Evolutionary conservation across 2,329 filamentous ascomycete species (phyloP), one percentile per base, ranked within the genome.

Genomic region (Pseudogymnoascus sp.): DNA sequence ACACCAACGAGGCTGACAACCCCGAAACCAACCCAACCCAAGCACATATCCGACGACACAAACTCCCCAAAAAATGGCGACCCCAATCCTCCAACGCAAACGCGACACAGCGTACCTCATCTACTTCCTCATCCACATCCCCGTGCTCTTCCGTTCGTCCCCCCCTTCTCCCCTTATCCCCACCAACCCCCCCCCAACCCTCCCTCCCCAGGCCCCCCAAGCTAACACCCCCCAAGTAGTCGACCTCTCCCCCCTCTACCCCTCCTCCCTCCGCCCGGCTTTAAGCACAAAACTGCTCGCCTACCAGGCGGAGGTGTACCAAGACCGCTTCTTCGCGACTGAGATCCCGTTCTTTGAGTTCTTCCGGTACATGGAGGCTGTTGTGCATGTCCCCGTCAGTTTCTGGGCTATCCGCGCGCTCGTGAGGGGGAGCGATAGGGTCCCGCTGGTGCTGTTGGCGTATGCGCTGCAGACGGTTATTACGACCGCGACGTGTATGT

Each of bases 311-410:
- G 71, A 75, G 1, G 87, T 79, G 1, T 88, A 87, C 72, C 77
- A 79, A 13, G 87, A 89, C 70, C 82, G 80, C 62, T 87, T 87
- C 77, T 88, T 89, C 75, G 77, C 79, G 35, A 1, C 85, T 85
- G 40, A 60, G 3, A 60, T 60, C 31, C 72, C 77, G 3, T 89
- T 83, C 81, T 89, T 89, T 71, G 75, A 74, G 10, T 67, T 77
- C 13, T 86, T 83, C 70, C 78, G 80, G 26, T 81, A 78, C 71
- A 80, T 87, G 70, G 87, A 89, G 71, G 70, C 83, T 1, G 64
- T 84, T 17, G 86, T 83, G 69, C 86, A 89, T 72, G 72, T 85
- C 0, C 87, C 87, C 0, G 69, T 87, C 17, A 84, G 81, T 53
- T 62, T 85, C 13, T 88, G 83, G 83, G 82, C 82, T 0, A 75